Conservation (phyloP, 176 grass and related monocot species). For the Hsuehochloa calcarea region DNA sequence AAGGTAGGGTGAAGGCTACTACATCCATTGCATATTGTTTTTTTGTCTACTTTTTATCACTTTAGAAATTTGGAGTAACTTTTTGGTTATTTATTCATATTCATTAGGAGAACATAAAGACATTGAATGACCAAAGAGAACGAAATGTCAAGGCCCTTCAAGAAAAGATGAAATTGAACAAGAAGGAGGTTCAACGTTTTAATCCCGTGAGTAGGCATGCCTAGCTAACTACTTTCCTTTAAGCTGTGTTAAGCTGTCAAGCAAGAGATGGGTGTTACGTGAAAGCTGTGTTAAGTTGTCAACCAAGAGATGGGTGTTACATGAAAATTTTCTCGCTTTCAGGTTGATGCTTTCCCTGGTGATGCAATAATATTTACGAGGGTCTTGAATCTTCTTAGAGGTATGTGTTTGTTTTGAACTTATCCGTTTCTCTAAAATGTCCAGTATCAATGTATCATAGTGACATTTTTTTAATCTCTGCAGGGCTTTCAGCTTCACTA, state of each 20-base stretch:
- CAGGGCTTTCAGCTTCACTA: slow-evolving; percentile 87
- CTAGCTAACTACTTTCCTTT: slow-evolving; percentile 1
- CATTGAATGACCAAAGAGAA: slow-evolving; percentile 75
- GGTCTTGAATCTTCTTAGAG: slow-evolving; percentile 99
- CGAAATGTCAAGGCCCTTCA: slow-evolving; percentile 68
- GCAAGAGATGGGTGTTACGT: slow-evolving; percentile 12
- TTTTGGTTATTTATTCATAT: slow-evolving; percentile 23
- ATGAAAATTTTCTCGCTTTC: slow-evolving; percentile 21
- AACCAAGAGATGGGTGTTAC: slow-evolving; percentile 1
- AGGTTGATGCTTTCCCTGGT: slow-evolving; percentile 97
- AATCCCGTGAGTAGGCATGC: slow-evolving; percentile 75
- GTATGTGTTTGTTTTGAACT: slow-evolving; percentile 43
- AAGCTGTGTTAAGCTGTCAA: not conserved
- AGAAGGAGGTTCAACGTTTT: slow-evolving; percentile 72
- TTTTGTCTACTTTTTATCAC: not conserved
- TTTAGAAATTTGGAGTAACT: slow-evolving; percentile 1
- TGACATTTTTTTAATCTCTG: slow-evolving; percentile 17
- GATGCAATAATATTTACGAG: slow-evolving; percentile 96
- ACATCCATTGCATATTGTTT: not conserved
- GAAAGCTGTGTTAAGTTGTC: not conserved
- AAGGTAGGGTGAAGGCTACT: slow-evolving; percentile 36
- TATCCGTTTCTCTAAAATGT: slow-evolving; percentile 5
- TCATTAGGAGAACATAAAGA: slow-evolving; percentile 76
- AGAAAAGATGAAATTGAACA: slow-evolving; percentile 79
- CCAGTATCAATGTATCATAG: not conserved